Percentiles rank a stretch among this genome's conserved stretches.
These are phyloP conservation scores for Thalia dealbata DNA, from an alignment of 176 grass and related monocot genomes.

Conservation along the genomic window DNA sequence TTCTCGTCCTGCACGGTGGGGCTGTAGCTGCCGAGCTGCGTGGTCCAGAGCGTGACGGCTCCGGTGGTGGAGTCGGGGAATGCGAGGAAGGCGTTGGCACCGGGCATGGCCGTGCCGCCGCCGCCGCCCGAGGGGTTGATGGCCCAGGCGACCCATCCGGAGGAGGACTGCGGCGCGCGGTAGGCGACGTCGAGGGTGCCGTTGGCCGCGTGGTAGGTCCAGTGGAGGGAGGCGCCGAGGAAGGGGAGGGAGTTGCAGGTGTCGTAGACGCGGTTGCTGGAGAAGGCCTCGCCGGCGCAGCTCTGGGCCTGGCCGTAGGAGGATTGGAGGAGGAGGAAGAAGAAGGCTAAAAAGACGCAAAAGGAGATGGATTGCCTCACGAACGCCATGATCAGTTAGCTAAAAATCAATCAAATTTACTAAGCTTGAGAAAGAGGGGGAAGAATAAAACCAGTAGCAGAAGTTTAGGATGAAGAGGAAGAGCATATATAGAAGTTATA, in stretches of 20 bases:
- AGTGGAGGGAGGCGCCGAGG: conserved; percentile 61
- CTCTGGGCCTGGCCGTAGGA: conserved; percentile 30
- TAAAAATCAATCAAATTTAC: neutral
- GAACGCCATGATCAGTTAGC: neutral
- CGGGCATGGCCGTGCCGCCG: conserved; percentile 18
- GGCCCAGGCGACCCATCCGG: conserved; percentile 71
- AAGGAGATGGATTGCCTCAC: neutral
- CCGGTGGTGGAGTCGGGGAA: conserved; percentile 31
- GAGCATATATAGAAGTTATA: too few relatives aligned
- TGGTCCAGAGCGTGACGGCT: conserved; percentile 19
- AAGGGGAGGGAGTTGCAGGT: conserved; percentile 34
- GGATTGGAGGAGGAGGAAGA: neutral
- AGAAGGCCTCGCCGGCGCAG: conserved; percentile 39
- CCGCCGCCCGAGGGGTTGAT: conserved; percentile 30
- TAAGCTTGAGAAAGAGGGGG: too few relatives aligned
- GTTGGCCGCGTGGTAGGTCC: conserved; percentile 67
- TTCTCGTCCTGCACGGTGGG: conserved; percentile 1
- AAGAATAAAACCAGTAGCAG: too few relatives aligned
- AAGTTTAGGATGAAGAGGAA: too few relatives aligned
- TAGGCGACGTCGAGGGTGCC: conserved; percentile 59
- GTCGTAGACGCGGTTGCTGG: conserved; percentile 28
- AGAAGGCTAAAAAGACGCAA: conserved; percentile 18
- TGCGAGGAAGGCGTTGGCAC: conserved; percentile 53
- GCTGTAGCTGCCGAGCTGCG: neutral
- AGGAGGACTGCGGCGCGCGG: conserved; percentile 20